These are phyloP conservation scores for Spongospora subterranea DNA, from an alignment of 208 protist genomes.

Conservation along the genomic window DNA sequence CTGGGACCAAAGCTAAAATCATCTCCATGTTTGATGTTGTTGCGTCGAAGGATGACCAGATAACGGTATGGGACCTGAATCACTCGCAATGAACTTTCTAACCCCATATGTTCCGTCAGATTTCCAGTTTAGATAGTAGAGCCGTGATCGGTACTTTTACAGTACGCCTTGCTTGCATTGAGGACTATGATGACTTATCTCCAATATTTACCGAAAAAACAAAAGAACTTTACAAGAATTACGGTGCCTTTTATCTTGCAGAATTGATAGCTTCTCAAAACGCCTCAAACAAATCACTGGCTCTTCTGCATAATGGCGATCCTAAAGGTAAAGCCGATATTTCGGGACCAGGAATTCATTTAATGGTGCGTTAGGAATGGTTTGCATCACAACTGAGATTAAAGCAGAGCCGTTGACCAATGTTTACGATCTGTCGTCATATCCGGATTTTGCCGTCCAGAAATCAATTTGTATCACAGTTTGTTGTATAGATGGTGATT, in stretches of 20 bases:
- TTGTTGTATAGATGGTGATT: background rate
- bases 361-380: background rate
- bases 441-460: background rate
- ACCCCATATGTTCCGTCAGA: no score
- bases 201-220: conserved; percentile 2
- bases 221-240: background rate
- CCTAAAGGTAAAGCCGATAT: conserved; percentile 1
- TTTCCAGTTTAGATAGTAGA: background rate
- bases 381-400: conserved; percentile 29
- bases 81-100: no score
- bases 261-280: conserved; percentile 5
- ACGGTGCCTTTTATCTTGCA: conserved; percentile 28
- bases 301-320: background rate
- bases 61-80: no score
- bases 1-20: no score
- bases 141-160: background rate
- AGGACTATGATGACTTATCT: conserved; percentile 19
- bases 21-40: no score
- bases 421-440: background rate
- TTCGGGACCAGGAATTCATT: background rate
- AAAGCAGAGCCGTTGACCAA: background rate
- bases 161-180: background rate
- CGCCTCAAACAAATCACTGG: background rate
- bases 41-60: no score
- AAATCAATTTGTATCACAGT: conserved; percentile 16